Base-by-base conservation (phyloP, 2,329 filamentous ascomycete species). In the Nemania bipapillata region DNA sequence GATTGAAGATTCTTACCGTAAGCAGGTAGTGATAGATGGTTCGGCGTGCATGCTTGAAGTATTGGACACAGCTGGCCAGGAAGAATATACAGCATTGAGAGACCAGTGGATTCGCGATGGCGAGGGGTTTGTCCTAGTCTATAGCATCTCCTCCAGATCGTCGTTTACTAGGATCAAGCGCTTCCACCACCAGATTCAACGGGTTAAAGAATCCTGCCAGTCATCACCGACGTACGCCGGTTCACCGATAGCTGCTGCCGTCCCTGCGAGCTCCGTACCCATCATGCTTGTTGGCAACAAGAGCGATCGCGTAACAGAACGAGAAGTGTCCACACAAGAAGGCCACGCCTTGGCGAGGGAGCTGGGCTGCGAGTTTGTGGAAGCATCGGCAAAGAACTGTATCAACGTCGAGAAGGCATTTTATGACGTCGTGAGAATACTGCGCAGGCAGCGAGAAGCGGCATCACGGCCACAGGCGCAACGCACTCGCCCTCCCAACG, bases 211-310 rank as follows among this genome's bases (percentile, higher is more conserved):
- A 79, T 97, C 94, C 1, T 89, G 90, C 74, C 87, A 90, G 56
- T 89, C 90, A 52, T 93, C 92, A 26, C 91, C 91, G 7, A 91
- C 91, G 30, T 94, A 93, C 75, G 90, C 90, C 7, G 91, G 91
- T 70, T 93, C 91, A 26, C 91, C 91, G 57, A 86, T 93, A 75
- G 83, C 90, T 78, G 75, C 88, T 75, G 81, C 83, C 78, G 81
- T 81, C 79, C 83, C 87, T 28, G 88, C 88, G 71, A 86, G 89
- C 71, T 91, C 91, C 22, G 93, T 96, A 17, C 96, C 96, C 54
- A 93, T 99, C 77, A 98, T 99, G 96, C 87, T 99, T 32, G 96
- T 99, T 40, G 96, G 96, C 74, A 98, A 99, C 86, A 99, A 99
- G 85, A 97, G 93, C 83, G 96, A 99, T 82, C 89, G 96, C 76